These are phyloP conservation scores for Solanum aculeatissimum DNA, from an alignment of 305 asterid genomes.

Conservation along the genomic window DNA sequence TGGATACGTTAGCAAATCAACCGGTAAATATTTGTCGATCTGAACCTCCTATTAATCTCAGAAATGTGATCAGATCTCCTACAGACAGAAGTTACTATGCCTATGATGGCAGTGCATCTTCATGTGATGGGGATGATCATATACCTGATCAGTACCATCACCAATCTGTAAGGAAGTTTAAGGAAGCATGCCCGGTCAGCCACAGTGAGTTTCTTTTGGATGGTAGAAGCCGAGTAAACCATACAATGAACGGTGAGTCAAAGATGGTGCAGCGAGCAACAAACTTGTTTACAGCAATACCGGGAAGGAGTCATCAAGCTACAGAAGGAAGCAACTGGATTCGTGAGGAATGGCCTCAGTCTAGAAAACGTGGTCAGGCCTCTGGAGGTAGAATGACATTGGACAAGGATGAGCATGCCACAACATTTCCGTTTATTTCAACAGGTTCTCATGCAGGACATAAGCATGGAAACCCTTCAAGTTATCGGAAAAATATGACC, in stretches of 20 bases:
- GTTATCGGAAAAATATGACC: conserved; percentile 12
- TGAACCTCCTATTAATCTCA: conserved; percentile 11
- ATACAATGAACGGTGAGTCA: conserved; percentile 9
- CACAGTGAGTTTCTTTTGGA: conserved; percentile 15
- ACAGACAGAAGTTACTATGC: conserved; percentile 35
- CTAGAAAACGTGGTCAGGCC: conserved; percentile 9
- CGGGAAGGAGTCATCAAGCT: conserved; percentile 16
- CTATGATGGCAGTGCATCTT: conserved; percentile 63
- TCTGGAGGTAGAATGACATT: conserved; percentile 19
- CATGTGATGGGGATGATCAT: conserved; percentile 50
- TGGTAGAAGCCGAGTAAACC: conserved; percentile 13
- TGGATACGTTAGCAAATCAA: conserved; percentile 27
- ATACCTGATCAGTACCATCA: conserved; percentile 13
- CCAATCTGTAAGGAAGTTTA: conserved; percentile 24
- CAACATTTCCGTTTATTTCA: conserved; percentile 19
- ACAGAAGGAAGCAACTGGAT: conserved; percentile 19
- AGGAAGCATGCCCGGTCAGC: conserved; percentile 17
- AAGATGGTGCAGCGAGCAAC: conserved; percentile 23
- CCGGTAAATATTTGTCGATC: conserved; percentile 14
- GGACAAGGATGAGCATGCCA: conserved; percentile 8
- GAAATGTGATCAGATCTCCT: conserved; percentile 25
- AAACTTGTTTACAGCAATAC: conserved; percentile 10
- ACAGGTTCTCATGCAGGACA: conserved; percentile 20
- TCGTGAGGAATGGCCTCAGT: conserved; percentile 23
- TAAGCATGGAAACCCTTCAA: conserved; percentile 16